Conservation (phyloP, 805 yeast genomes). For the Wickerhamiella azyma region DNA sequence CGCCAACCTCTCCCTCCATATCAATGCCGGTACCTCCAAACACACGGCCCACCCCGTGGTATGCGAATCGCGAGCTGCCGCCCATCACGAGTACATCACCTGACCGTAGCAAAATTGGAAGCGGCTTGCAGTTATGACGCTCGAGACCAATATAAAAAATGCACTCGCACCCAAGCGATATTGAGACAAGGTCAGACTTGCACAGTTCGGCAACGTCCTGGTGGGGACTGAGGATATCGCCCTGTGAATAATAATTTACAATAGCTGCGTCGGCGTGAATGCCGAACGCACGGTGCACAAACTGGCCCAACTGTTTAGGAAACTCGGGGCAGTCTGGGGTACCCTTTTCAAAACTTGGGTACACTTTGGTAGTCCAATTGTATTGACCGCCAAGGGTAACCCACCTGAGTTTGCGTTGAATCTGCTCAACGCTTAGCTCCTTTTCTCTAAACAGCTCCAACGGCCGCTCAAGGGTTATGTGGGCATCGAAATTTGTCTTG, state of each 20-base stretch:
- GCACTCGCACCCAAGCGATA: constrained; percentile 30
- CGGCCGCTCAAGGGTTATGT: constrained; percentile 23
- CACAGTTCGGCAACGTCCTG: constrained; percentile 32
- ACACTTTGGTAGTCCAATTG: constrained; percentile 31
- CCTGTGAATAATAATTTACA: constrained; percentile 31
- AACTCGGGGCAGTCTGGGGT: constrained; percentile 23
- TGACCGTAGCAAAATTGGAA: constrained; percentile 26
- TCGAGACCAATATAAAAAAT: constrained; percentile 25
- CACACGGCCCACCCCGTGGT: constrained; percentile 32
- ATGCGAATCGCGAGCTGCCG: constrained; percentile 29
- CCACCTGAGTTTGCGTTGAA: constrained; percentile 29
- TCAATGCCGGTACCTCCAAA: constrained; percentile 22
- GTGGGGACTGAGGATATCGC: constrained; percentile 32
- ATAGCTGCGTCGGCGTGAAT: constrained; percentile 29
- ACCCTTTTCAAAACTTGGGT: constrained; percentile 28
- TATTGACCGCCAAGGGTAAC: constrained; percentile 35
- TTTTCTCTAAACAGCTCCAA: constrained; percentile 20
- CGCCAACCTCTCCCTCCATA: constrained; percentile 14
- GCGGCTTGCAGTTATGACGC: constrained; percentile 21
- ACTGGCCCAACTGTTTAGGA: constrained; percentile 20
- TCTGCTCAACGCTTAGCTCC: constrained; percentile 10
- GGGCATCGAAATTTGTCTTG: constrained; percentile 26
- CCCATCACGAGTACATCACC: constrained; percentile 33
- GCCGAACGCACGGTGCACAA: constrained; percentile 18
- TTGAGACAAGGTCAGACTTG: constrained; percentile 26